Percentiles rank a stretch among this genome's conserved stretches.
Conservation (phyloP, 441 rosid genomes). For the Populus hybrid region DNA sequence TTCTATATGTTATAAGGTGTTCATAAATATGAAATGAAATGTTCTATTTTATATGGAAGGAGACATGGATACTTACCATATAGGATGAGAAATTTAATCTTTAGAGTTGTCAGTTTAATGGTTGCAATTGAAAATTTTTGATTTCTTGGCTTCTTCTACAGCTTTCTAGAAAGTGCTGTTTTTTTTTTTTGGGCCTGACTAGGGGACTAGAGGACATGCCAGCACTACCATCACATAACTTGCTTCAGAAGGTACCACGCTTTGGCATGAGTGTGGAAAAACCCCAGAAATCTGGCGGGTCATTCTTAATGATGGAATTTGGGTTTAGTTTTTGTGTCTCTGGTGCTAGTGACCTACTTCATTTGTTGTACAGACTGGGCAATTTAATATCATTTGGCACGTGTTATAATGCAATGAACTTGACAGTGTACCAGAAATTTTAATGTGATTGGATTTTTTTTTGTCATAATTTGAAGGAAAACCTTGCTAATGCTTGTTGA, state of each 20-base stretch:
- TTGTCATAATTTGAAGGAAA: conserved; percentile 1
- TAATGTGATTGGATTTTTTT: neutral
- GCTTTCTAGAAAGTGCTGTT: neutral
- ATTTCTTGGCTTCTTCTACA: neutral
- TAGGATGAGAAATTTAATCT: neutral
- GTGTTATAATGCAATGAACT: neutral
- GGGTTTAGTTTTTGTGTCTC: neutral
- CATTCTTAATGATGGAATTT: neutral
- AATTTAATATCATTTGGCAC: neutral
- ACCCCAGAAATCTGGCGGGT: neutral
- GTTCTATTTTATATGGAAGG: neutral
- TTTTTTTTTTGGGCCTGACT: neutral
- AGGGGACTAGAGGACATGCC: neutral
- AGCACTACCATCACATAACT: neutral
- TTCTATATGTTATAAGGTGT: conserved; percentile 3
- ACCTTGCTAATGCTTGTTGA: neutral
- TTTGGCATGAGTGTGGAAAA: neutral
- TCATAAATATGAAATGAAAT: neutral
- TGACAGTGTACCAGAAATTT: neutral
- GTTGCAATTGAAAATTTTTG: neutral
- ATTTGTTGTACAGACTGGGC: neutral
- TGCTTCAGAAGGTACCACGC: neutral
- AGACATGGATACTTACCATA: neutral
- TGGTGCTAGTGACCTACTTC: neutral
- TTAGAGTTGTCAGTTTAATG: neutral